Conservation (phyloP, 2,329 filamentous ascomycete species). For the Arthroderma sp. region DNA sequence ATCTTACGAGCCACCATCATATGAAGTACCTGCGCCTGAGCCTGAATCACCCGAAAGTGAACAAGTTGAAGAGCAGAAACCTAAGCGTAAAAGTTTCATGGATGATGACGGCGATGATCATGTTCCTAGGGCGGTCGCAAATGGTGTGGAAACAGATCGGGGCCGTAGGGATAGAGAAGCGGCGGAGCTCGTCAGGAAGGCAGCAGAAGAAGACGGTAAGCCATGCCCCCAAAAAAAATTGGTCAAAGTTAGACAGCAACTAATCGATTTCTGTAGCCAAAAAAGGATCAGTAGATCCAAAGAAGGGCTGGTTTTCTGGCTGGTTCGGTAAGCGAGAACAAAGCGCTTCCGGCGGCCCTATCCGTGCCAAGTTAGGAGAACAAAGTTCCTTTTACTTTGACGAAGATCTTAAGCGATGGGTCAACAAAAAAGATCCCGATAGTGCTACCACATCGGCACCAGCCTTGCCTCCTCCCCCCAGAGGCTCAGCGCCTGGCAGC, state of each 20-base stretch:
- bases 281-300: slow-evolving; percentile 27
- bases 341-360: slow-evolving; percentile 47
- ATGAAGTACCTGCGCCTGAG: slow-evolving; percentile 16
- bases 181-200: slow-evolving; percentile 72
- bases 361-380: slow-evolving; percentile 87
- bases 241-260: neutral
- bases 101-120: slow-evolving; percentile 67
- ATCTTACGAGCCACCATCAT: slow-evolving; percentile 21
- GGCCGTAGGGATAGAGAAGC: slow-evolving; percentile 64
- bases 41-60: slow-evolving; percentile 41
- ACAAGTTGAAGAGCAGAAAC: slow-evolving; percentile 41
- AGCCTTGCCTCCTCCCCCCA: slow-evolving; percentile 70
- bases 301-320: slow-evolving; percentile 60
- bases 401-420: slow-evolving; percentile 91
- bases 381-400: slow-evolving; percentile 89
- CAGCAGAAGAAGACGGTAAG: slow-evolving; percentile 57
- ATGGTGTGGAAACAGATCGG: slow-evolving; percentile 46
- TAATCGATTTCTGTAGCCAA: slow-evolving; percentile 25
- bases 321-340: slow-evolving; percentile 65
- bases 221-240: slow-evolving; percentile 8
- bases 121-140: slow-evolving; percentile 43
- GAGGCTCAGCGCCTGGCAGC: slow-evolving; percentile 40
- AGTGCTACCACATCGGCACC: slow-evolving; percentile 46
- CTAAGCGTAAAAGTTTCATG: slow-evolving; percentile 68
- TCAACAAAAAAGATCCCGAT: slow-evolving; percentile 79